phyloP scores from a whole-genome alignment of 2,329 filamentous ascomycete genomes.

The Colletotrichum siamense region DNA sequence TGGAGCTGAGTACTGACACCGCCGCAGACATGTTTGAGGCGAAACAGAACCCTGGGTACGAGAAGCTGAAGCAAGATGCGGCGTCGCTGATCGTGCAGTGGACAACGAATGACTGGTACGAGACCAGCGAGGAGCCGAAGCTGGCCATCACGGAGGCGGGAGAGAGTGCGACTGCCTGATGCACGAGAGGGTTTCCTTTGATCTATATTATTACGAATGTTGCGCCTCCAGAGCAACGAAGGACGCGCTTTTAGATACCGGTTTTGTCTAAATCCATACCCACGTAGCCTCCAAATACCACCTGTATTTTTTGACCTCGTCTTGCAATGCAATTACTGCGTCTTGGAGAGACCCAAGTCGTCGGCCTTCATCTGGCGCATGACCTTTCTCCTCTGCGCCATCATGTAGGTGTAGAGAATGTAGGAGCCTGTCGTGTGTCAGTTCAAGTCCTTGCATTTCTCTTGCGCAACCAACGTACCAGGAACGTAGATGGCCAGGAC shows the following conservation, averaged over 20 bases:
- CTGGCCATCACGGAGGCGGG: constrained; percentile 20
- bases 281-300: constrained; percentile 2
- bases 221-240: not conserved
- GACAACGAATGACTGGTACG: constrained; percentile 71
- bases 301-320: not conserved
- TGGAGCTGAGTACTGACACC: constrained; percentile 12
- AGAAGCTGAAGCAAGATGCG: constrained; percentile 68
- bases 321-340: not conserved
- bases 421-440: constrained; percentile 64
- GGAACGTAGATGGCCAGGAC: constrained; percentile 81
- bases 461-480: constrained; percentile 55
- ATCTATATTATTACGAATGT: not conserved
- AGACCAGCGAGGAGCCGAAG: constrained; percentile 50
- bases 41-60: constrained; percentile 75
- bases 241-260: not conserved
- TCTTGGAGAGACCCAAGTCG: constrained; percentile 27
- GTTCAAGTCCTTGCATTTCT: not conserved
- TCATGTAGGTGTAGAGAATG: constrained; percentile 93
- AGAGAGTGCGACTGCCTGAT: constrained; percentile 11
- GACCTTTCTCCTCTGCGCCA: constrained; percentile 84
- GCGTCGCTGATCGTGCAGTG: constrained; percentile 70
- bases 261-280: constrained; percentile 18
- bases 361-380: constrained; percentile 65
- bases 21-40: constrained; percentile 73
- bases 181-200: not conserved